Evolutionary conservation across 225 moss, liverwort and hornwort genomes (phyloP).

Genomic region (Thuidium tamariscinum): DNA sequence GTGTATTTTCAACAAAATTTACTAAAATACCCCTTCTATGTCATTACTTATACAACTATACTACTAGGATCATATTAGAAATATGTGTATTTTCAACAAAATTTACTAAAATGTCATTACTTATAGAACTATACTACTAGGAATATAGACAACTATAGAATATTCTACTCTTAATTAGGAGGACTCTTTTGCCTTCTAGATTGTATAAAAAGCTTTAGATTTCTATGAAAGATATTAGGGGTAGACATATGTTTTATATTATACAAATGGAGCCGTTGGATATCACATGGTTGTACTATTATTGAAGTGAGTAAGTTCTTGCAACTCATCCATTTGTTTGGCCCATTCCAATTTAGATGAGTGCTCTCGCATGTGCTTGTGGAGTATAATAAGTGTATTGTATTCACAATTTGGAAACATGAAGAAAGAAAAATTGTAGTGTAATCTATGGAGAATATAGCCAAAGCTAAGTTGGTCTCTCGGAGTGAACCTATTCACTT

Average conservation of each 20-base stretch:
- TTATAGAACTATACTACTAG: too few species aligned
- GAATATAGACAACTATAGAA: fast-evolving
- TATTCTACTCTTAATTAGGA: neutral
- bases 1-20: too few species aligned
- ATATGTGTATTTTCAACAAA: too few species aligned
- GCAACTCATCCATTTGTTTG: neutral
- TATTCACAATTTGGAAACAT: neutral
- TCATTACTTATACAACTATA: too few species aligned
- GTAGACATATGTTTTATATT: neutral
- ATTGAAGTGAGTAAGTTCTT: neutral
- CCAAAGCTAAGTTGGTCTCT: neutral
- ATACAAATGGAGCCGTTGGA: fast-evolving
- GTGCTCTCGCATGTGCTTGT: neutral
- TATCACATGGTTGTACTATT: fast-evolving
- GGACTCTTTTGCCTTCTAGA: neutral
- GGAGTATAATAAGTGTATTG: neutral
- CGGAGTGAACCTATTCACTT: neutral
- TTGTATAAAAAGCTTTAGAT: neutral
- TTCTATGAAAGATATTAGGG: neutral
- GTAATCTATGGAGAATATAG: neutral
- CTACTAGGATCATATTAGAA: too few species aligned
- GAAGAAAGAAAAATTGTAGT: neutral
- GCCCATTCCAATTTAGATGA: neutral
- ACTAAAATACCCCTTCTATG: too few species aligned
- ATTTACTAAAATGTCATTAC: too few species aligned